Percentiles rank a stretch among this genome's conserved stretches.
phyloP scores from a whole-genome alignment of 2,329 filamentous ascomycete genomes.

The Pyrenochaeta sp. region DNA sequence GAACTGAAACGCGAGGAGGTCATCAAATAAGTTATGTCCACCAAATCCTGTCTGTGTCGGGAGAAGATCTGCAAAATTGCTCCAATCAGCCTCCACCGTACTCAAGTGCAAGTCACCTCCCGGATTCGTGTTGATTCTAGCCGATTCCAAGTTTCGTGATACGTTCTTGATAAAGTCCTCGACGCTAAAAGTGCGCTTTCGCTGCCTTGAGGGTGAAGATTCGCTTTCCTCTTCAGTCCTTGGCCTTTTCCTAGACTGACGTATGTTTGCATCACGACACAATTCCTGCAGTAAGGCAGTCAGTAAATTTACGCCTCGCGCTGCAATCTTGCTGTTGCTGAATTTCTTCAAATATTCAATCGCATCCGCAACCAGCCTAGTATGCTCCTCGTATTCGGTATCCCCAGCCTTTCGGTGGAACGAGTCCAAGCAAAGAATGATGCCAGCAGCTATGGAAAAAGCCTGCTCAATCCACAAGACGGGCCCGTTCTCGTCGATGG shows the following conservation, averaged over 20 bases:
- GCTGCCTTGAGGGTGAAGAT: constrained; percentile 2
- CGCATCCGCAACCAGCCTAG: constrained; percentile 10
- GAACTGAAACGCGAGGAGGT: constrained; percentile 12
- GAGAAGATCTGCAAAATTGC: too few relatives aligned
- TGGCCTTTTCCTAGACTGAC: constrained; percentile 9
- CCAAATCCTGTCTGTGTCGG: constrained; percentile 17
- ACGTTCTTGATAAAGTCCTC: constrained; percentile 12
- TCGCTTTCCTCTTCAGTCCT: constrained; percentile 1
- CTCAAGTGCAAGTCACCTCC: too few relatives aligned
- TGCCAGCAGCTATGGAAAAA: constrained; percentile 51
- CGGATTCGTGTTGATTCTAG: too few relatives aligned
- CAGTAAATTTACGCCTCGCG: constrained; percentile 19
- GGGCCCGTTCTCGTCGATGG: constrained; percentile 41
- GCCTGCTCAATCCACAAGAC: constrained; percentile 52
- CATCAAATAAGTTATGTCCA: constrained; percentile 16
- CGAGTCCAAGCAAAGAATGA: constrained; percentile 50
- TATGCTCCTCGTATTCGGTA: constrained; percentile 19
- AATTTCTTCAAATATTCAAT: constrained; percentile 18
- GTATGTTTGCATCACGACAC: too few relatives aligned
- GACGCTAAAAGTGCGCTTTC: constrained; percentile 9
- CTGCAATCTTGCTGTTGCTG: constrained; percentile 21
- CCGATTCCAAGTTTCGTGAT: constrained; percentile 15
- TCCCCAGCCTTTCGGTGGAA: too few relatives aligned
- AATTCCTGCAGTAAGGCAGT: constrained; percentile 14
- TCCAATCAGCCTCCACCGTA: too few relatives aligned